These are phyloP conservation scores for Aspergillus sp. DNA, from an alignment of 2,329 filamentous ascomycete genomes.

Conservation along the genomic window DNA sequence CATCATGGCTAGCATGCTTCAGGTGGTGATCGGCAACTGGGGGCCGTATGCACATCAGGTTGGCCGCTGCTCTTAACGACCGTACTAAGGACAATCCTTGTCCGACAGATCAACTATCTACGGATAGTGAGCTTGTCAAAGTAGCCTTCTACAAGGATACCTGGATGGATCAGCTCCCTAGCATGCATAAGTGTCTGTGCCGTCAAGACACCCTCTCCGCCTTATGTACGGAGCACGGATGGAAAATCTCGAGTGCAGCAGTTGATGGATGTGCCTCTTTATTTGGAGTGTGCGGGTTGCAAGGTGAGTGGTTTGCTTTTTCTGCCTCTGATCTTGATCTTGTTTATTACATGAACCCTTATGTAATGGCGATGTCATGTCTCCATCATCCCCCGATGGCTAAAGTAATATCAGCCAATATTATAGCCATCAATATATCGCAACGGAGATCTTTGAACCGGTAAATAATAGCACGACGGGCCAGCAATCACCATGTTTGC, in stretches of 20 bases:
- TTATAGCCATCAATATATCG: not conserved
- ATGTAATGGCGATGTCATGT: constrained; percentile 10
- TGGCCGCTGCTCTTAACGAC: constrained; percentile 9
- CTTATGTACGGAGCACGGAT: not conserved
- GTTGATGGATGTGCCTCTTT: not conserved
- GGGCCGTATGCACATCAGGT: constrained; percentile 22
- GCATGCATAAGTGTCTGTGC: not conserved
- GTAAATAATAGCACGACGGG: not conserved
- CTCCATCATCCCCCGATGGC: not conserved
- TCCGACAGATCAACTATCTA: constrained; percentile 1
- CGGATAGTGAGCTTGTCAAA: not conserved
- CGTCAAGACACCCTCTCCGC: not conserved
- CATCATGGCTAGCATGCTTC: constrained; percentile 18
- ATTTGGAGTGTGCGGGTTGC: not conserved
- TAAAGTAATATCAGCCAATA: not conserved
- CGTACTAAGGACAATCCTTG: constrained; percentile 12
- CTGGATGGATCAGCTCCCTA: not conserved
- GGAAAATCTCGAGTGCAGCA: not conserved
- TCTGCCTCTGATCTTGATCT: not conserved
- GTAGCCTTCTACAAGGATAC: not conserved
- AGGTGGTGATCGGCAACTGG: constrained; percentile 24
- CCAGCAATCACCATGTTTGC: constrained; percentile 1
- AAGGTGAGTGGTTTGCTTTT: not conserved
- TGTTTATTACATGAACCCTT: not conserved
- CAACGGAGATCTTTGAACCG: not conserved